Conservation (phyloP, 257 asterid species). For the Solanum piurae region DNA sequence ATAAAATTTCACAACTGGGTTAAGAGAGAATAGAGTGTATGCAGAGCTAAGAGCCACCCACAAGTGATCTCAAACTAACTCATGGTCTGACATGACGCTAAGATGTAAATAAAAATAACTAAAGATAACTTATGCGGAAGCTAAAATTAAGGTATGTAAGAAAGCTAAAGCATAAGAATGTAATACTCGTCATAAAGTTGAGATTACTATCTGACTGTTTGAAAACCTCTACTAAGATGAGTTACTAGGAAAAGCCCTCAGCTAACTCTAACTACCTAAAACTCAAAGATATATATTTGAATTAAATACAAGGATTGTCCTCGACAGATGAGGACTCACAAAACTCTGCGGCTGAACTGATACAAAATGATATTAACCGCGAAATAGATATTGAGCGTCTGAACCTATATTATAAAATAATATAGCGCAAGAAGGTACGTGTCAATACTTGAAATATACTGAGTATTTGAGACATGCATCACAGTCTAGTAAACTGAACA, state of each 20-base stretch:
- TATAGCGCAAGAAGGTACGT: not conserved
- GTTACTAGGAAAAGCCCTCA: not conserved
- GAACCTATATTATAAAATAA: not conserved
- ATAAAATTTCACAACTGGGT: too few species aligned
- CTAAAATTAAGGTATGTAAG: not conserved
- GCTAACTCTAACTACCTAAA: not conserved
- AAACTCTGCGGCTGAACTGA: not conserved
- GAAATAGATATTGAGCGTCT: too few species aligned
- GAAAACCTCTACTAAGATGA: not conserved
- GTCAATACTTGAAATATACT: too few species aligned
- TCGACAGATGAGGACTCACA: not conserved
- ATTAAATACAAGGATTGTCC: not conserved
- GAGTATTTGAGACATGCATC: not conserved
- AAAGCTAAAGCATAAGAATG: not conserved
- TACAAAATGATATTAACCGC: too few species aligned
- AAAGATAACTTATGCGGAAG: not conserved
- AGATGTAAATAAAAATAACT: not conserved
- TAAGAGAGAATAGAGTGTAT: too few species aligned
- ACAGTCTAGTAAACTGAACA: not conserved
- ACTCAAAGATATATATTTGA: not conserved
- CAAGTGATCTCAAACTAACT: too few species aligned
- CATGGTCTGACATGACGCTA: too few species aligned
- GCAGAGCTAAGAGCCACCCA: too few species aligned
- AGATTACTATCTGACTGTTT: not conserved
- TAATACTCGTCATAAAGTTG: not conserved